Evolutionary conservation across 495 filamentous ascomycete species (phyloP).

Genomic region (Daldinia bambusicola): DNA sequence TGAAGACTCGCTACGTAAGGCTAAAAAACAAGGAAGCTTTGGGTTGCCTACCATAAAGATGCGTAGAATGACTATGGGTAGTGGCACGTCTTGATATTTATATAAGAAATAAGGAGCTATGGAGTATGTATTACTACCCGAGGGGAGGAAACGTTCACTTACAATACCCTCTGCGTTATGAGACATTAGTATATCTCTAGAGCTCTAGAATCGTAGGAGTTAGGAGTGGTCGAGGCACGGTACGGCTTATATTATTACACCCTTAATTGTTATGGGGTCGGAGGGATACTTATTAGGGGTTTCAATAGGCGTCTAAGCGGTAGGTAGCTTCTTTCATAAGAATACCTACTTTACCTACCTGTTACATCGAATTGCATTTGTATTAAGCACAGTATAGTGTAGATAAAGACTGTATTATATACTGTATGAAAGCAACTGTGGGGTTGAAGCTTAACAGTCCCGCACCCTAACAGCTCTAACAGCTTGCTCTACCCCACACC

Average conservation of each 20-base stretch:
- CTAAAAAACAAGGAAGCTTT: constrained; percentile 33
- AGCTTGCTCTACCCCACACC: constrained; percentile 6
- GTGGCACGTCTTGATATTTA: constrained; percentile 25
- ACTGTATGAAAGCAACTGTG: not conserved
- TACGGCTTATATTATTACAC: not conserved
- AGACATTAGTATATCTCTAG: too few species aligned
- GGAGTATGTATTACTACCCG: not conserved
- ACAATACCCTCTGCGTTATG: not conserved
- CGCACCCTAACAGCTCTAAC: not conserved
- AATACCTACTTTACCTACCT: too few species aligned
- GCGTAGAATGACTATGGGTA: constrained; percentile 41
- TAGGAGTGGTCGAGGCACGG: not conserved
- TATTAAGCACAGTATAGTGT: not conserved
- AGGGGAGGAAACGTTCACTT: not conserved
- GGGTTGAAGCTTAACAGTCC: not conserved
- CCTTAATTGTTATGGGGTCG: not conserved
- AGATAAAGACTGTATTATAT: not conserved
- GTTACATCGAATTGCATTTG: too few species aligned
- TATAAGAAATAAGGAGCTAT: not conserved
- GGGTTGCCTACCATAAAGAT: constrained; percentile 37
- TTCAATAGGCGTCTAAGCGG: not conserved
- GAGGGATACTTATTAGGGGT: not conserved
- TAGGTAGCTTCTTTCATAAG: too few species aligned
- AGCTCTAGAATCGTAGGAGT: not conserved
- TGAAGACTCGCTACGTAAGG: constrained; percentile 18